Evolutionary conservation across 805 yeast species (phyloP).

Genomic region (Candida fluviatilis): DNA sequence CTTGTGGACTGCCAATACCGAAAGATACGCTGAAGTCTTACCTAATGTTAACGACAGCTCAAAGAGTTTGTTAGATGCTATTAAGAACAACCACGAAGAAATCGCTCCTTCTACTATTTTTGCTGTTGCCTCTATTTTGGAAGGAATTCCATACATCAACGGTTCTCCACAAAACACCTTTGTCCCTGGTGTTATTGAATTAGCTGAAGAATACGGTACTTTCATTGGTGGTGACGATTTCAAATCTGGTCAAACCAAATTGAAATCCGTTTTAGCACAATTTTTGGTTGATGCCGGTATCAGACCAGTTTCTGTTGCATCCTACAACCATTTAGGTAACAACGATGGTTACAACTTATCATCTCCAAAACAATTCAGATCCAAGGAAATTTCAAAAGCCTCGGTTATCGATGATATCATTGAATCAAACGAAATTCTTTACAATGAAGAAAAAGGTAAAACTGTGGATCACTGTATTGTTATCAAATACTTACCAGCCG

Average conservation of each 20-base stretch:
- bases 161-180: constrained; percentile 98
- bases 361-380: constrained; percentile 89
- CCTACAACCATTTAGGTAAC: constrained; percentile 94
- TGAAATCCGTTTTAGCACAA: constrained; percentile 95
- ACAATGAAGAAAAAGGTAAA: constrained; percentile 74
- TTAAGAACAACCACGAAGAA: constrained; percentile 77
- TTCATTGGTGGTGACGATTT: constrained; percentile 97
- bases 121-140: constrained; percentile 90
- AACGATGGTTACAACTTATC: constrained; percentile 92
- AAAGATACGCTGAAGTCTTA: constrained; percentile 77
- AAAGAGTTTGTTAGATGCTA: constrained; percentile 67
- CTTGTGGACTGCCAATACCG: constrained; percentile 97
- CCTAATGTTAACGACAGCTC: constrained; percentile 85
- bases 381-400: constrained; percentile 90
- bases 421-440: constrained; percentile 78
- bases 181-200: constrained; percentile 90
- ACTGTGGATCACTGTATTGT: constrained; percentile 92
- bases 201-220: constrained; percentile 71
- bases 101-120: constrained; percentile 91
- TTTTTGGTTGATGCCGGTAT: constrained; percentile 96
- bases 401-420: constrained; percentile 94
- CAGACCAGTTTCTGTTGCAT: constrained; percentile 89
- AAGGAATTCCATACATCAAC: constrained; percentile 84
- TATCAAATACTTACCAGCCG: constrained; percentile 90
- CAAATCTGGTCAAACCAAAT: constrained; percentile 93